phyloP scores from a whole-genome alignment of 805 yeast genomes.

The Metschnikowia lunata region DNA sequence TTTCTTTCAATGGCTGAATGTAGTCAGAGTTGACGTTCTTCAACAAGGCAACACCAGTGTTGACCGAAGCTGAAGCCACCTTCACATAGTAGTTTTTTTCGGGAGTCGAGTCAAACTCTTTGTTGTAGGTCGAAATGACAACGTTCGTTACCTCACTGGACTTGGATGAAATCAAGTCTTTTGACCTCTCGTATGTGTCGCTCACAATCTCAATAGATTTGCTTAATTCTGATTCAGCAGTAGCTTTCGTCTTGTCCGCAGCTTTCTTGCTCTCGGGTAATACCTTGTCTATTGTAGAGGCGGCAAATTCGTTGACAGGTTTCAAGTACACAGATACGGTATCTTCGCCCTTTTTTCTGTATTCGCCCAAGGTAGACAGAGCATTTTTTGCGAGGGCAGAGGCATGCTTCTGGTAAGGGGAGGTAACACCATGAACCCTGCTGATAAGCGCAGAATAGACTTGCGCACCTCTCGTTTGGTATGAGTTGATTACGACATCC shows the following conservation, averaged over 20 bases:
- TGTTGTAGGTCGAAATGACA: slow-evolving; percentile 31
- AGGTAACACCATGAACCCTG: slow-evolving; percentile 7
- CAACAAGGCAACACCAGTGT: slow-evolving; percentile 31
- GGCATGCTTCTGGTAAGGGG: slow-evolving; percentile 10
- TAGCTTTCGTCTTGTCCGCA: slow-evolving; percentile 12
- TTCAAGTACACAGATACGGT: slow-evolving; percentile 18
- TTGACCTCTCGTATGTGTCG: slow-evolving; percentile 20
- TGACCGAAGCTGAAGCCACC: slow-evolving; percentile 32
- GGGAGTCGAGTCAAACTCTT: slow-evolving; percentile 27
- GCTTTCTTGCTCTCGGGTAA: slow-evolving; percentile 21
- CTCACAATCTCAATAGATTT: slow-evolving; percentile 20
- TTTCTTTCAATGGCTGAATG: slow-evolving; percentile 36
- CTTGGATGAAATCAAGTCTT: slow-evolving; percentile 24
- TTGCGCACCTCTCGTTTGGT: slow-evolving; percentile 8
- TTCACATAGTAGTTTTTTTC: slow-evolving; percentile 27
- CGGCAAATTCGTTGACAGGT: slow-evolving; percentile 26
- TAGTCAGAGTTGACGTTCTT: slow-evolving; percentile 32
- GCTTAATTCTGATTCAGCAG: slow-evolving; percentile 18
- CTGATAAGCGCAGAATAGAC: slow-evolving; percentile 5
- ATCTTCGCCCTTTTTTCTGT: slow-evolving; percentile 13
- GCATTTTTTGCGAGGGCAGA: slow-evolving; percentile 10
- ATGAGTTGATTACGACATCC: slow-evolving; percentile 5
- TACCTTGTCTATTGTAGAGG: slow-evolving; percentile 24
- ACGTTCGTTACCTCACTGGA: slow-evolving; percentile 26
- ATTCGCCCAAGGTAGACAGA: slow-evolving; percentile 5